A percentile compares a stretch with the other conserved stretches of the same genome.
Evolutionary conservation across 306 rosid species (phyloP).

Genomic region (Prinsepia uniflora): DNA sequence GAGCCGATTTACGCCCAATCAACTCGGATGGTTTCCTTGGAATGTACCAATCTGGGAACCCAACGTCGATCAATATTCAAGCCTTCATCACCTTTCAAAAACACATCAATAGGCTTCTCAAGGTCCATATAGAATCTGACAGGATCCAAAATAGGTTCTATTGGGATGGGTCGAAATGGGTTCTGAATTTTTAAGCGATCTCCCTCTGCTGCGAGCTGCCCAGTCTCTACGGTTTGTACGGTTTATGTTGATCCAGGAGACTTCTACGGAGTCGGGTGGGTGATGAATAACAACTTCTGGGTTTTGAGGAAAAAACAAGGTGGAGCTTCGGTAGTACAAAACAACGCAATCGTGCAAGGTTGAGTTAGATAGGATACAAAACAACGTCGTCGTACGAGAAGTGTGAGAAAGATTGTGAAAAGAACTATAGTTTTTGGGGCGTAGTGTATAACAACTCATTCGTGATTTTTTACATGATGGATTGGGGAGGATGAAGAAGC

Average conservation of each 20-base stretch:
- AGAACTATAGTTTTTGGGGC: constrained; percentile 81
- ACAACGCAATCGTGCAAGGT: constrained; percentile 27
- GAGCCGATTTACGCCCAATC: constrained; percentile 65
- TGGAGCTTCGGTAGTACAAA: no score
- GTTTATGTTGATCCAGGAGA: constrained; percentile 60
- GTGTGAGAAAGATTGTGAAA: constrained; percentile 58
- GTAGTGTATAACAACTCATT: constrained; percentile 49
- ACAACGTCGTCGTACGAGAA: constrained; percentile 44
- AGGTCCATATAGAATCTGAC: constrained; percentile 55
- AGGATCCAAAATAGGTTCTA: constrained; percentile 66
- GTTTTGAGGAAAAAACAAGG: constrained; percentile 35
- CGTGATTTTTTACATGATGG: constrained; percentile 67
- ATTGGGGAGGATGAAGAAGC: background rate
- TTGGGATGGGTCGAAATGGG: constrained; percentile 66
- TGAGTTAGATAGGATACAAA: constrained; percentile 35
- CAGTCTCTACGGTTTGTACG: constrained; percentile 70
- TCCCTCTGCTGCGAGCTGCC: constrained; percentile 61
- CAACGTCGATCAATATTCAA: constrained; percentile 52
- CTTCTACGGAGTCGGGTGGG: constrained; percentile 40
- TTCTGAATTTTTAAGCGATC: constrained; percentile 49
- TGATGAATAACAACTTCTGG: constrained; percentile 27
- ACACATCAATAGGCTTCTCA: constrained; percentile 33
- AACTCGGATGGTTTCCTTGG: constrained; percentile 62
- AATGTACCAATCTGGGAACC: constrained; percentile 62
- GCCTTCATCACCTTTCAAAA: constrained; percentile 57